phyloP scores from a whole-genome alignment of 441 rosid genomes.

The Brassica hybrid region DNA sequence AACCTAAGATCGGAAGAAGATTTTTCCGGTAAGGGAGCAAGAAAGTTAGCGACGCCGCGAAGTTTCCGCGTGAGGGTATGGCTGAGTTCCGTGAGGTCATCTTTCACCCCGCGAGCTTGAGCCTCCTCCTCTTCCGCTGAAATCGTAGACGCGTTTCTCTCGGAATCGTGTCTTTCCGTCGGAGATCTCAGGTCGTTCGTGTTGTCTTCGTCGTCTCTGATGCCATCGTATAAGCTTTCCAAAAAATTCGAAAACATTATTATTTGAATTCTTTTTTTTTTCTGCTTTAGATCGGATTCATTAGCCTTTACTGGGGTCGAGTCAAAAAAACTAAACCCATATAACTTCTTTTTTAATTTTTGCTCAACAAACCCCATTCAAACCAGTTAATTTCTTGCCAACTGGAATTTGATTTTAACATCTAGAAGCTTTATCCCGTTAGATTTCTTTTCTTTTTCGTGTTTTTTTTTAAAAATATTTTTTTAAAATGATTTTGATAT shows the following conservation, averaged over 20 bases:
- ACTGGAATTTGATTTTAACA: not conserved
- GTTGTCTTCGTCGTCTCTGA: slow-evolving; percentile 40
- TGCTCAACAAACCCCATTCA: slow-evolving; percentile 23
- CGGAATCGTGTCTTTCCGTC: slow-evolving; percentile 18
- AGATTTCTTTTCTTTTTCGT: not conserved
- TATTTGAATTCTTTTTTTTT: slow-evolving; percentile 8
- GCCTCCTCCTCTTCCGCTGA: slow-evolving; percentile 48
- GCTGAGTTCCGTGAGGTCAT: slow-evolving; percentile 63
- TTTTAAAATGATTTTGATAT: not conserved
- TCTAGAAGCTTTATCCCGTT: not conserved
- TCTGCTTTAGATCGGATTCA: slow-evolving; percentile 14
- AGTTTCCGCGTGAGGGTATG: slow-evolving; percentile 61
- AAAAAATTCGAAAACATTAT: slow-evolving; percentile 31
- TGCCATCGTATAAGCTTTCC: slow-evolving; percentile 41
- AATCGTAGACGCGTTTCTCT: slow-evolving; percentile 16
- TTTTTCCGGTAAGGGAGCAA: slow-evolving; percentile 54
- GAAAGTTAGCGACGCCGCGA: slow-evolving; percentile 67
- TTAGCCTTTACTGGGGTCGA: slow-evolving; percentile 7
- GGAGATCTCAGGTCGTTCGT: slow-evolving; percentile 20
- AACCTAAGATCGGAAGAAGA: slow-evolving; percentile 32
- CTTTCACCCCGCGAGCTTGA: slow-evolving; percentile 61
- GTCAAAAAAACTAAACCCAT: slow-evolving; percentile 18
- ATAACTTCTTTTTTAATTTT: not conserved
- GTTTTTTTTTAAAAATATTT: not conserved
- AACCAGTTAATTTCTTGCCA: not conserved